Base-by-base conservation (phyloP, 371 early-diverging fungal species). In the Smittium mucronatum region DNA sequence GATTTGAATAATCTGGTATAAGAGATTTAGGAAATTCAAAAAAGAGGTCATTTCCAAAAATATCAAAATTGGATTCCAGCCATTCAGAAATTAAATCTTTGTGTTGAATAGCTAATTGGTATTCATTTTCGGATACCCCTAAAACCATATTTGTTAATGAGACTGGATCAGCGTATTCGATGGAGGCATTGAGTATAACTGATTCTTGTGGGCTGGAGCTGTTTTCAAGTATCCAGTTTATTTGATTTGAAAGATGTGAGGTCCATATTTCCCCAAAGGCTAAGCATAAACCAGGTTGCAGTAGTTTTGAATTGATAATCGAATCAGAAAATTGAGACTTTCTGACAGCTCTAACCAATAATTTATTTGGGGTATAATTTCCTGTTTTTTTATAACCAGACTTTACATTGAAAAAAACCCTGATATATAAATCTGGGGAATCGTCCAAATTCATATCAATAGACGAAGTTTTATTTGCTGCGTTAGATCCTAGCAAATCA, bases 131-230 rank as follows among this genome's bases (percentile, higher is more conserved):
- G 34, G 47, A 31, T 11, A 72, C 78, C 17, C 78, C 78, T 33
- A 78, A 47, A 0, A 78, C 77, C 16, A 78, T 63, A 36, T 78
- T 76, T 11, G 63, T 63, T 17, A 78, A 71, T 33, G 36, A 71
- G 15, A 74, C 69, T 1, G 78, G 77, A 29, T 58, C 63, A 17
- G 74, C 33, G 5, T 60, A 63, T 34, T 78, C 78, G 15, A 77
- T 28, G 1, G 57, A 36, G 21, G 70, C 74, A n/a, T 8, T 59
- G 5, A 28, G 5, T 21, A n/a, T n/a, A 59, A 28, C 59, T 21
- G 26, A 59, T 8, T 28, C 59, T 5, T 21, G 26, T 8, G 15
- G 5, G 11, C 5, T 59, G 25, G 5, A 21, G 15, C 2, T 2
- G 28, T 26, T 59, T 16, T 59, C 59, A n/a, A n/a, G 25, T 21